phyloP scores from a whole-genome alignment of 768 basidiomycete species.

The Suillus paluster region DNA sequence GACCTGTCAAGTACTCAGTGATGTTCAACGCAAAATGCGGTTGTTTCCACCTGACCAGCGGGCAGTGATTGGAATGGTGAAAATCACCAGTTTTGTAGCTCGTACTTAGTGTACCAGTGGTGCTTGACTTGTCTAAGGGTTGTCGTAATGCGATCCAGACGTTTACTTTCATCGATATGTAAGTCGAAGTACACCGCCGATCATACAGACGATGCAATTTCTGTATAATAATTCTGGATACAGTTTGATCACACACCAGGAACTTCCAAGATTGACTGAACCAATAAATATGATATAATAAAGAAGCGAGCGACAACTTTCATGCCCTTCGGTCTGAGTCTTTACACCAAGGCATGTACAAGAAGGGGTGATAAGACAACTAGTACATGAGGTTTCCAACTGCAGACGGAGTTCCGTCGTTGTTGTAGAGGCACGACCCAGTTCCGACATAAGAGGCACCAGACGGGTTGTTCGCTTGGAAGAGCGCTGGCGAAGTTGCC shows the following conservation, averaged over 20 bases:
- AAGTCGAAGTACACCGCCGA: too few species aligned
- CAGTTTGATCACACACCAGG: background rate
- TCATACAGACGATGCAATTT: too few species aligned
- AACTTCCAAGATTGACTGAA: background rate
- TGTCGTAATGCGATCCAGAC: too few species aligned
- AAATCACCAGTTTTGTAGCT: too few species aligned
- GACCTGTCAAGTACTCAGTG: too few species aligned
- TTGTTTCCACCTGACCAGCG: too few species aligned
- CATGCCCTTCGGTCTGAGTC: background rate
- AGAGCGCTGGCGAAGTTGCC: slow-evolving; percentile 35
- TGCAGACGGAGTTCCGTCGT: slow-evolving; percentile 30
- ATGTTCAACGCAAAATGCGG: too few species aligned
- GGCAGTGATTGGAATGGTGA: too few species aligned
- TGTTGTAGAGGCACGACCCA: slow-evolving; percentile 37
- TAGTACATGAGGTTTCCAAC: slow-evolving; percentile 30
- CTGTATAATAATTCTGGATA: background rate
- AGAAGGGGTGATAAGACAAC: background rate
- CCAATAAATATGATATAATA: background rate
- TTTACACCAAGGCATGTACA: background rate
- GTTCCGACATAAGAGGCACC: slow-evolving; percentile 27
- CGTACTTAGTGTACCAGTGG: too few species aligned
- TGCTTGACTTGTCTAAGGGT: too few species aligned
- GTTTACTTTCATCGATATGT: too few species aligned
- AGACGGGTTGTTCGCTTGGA: slow-evolving; percentile 20
- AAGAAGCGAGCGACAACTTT: background rate